phyloP scores from a whole-genome alignment of 768 basidiomycete genomes.

The Trametes punicea region DNA sequence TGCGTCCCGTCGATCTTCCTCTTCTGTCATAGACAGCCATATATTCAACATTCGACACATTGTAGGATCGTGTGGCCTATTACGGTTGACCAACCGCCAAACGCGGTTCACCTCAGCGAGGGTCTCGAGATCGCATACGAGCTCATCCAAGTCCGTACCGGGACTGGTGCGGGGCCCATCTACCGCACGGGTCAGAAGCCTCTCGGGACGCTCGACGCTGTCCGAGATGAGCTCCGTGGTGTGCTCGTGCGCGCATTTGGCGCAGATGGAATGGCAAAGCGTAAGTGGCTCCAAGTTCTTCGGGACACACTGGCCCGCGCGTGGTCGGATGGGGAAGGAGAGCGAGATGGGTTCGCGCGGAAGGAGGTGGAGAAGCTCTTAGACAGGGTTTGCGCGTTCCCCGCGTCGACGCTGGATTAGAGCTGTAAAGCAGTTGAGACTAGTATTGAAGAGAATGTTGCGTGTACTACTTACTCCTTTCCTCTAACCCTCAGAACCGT shows the following conservation, averaged over 20 bases:
- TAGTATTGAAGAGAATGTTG: no score
- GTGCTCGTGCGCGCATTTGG: conserved; percentile 24
- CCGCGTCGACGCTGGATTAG: background rate
- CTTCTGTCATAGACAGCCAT: background rate
- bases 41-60: background rate
- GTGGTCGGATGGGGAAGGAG: conserved; percentile 1
- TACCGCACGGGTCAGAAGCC: conserved; percentile 17
- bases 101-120: conserved; percentile 22
- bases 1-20: background rate
- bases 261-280: conserved; percentile 25
- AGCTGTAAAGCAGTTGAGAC: no score
- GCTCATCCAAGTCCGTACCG: conserved; percentile 23
- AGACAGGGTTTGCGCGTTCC: background rate
- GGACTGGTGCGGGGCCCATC: conserved; percentile 8
- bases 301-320: background rate
- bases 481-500: no score
- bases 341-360: conserved; percentile 7
- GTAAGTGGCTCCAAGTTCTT: conserved; percentile 16
- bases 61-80: conserved; percentile 27
- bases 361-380: conserved; percentile 4
- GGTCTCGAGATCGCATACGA: conserved; percentile 27
- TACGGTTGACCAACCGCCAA: conserved; percentile 20
- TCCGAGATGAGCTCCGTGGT: conserved; percentile 18
- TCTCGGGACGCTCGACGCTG: conserved; percentile 24
- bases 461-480: no score